Evolutionary conservation across 176 grass and related monocot species (phyloP), one percentile per base, ranked within the genome.

Genomic region (Coix lacrymajobi): DNA sequence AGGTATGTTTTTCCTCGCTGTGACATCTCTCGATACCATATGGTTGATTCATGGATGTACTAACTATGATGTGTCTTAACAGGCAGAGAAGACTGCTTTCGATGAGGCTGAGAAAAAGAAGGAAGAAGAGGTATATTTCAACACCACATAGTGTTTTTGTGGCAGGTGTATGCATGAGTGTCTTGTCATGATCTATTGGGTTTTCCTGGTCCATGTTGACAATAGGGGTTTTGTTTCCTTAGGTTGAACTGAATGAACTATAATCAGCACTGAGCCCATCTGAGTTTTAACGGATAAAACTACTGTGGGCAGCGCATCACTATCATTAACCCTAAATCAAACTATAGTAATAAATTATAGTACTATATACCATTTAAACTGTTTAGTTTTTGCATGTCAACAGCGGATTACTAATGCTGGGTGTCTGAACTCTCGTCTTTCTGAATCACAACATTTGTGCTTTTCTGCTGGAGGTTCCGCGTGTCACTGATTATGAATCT

Each of bases 1-100:
- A 98, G 77, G 93, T 93, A 83, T 29, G 82, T 73, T 79, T 3
- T 70, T 25, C 69, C 73, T 84, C 22, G 8, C 29, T 4, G 0
- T 19, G 69, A 40, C 4, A 71, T 85, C 40, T 75, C 37, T 62
- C 0, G 1, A 1, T 11, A 36, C 25, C 6, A 52, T 8, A 61
- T 56, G 31, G 38, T 60, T 68, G 22, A 79, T 56, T 73, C 15
- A 12, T 60, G 20, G 8, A 72, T 73, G 73, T 56, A 16, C 45
- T 60, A 58, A 90, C 15, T 9, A 3, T 28, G 8, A 4, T 36
- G 15, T 37, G 6, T 85, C 11, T 79, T 77, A 22, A 39, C 77
- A 97, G 94, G 92, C 90, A 83, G 94, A 97, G 85, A 94, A 97
- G 85, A 88, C 92, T 85, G 89, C 94, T 79, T 97, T 97, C 52